phyloP scores from a whole-genome alignment of 2,329 filamentous ascomycete species.

The Penicillium sp. region DNA sequence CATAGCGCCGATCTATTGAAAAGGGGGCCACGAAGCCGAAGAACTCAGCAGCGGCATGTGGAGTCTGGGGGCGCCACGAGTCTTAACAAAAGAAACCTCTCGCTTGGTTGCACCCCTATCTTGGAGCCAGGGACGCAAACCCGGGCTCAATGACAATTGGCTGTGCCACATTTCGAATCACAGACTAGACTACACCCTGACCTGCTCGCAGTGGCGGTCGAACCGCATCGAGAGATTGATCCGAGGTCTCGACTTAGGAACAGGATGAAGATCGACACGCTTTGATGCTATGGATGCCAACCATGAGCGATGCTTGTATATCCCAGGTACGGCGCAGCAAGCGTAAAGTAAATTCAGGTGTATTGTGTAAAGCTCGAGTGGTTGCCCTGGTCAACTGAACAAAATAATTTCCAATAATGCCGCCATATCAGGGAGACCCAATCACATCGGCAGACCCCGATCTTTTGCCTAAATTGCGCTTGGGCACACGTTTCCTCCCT shows the following conservation, averaged over 20 bases:
- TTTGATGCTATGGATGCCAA: background rate
- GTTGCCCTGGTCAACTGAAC: background rate
- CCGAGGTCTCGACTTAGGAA: slow-evolving; percentile 12
- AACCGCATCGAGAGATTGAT: slow-evolving; percentile 7
- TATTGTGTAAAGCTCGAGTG: background rate
- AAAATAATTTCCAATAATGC: background rate
- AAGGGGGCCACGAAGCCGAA: slow-evolving; percentile 11
- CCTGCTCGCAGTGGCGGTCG: slow-evolving; percentile 1
- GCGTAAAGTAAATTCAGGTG: background rate
- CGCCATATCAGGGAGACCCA: slow-evolving; percentile 5
- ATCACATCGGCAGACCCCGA: background rate
- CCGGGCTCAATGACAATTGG: slow-evolving; percentile 4
- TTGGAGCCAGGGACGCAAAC: slow-evolving; percentile 5
- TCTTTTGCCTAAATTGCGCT: slow-evolving; percentile 1
- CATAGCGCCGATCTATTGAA: slow-evolving; percentile 10
- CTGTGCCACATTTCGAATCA: background rate
- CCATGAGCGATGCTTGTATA: background rate
- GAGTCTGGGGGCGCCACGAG: slow-evolving; percentile 22
- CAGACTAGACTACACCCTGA: background rate
- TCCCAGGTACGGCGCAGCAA: background rate
- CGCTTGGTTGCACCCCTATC: slow-evolving; percentile 16
- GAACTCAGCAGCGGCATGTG: slow-evolving; percentile 19
- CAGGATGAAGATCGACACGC: slow-evolving; percentile 14
- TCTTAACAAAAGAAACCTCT: background rate
- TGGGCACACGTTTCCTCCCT: background rate